Evolutionary conservation across 2,329 filamentous ascomycete species (phyloP).

Genomic region (Claviceps pazoutovae): DNA sequence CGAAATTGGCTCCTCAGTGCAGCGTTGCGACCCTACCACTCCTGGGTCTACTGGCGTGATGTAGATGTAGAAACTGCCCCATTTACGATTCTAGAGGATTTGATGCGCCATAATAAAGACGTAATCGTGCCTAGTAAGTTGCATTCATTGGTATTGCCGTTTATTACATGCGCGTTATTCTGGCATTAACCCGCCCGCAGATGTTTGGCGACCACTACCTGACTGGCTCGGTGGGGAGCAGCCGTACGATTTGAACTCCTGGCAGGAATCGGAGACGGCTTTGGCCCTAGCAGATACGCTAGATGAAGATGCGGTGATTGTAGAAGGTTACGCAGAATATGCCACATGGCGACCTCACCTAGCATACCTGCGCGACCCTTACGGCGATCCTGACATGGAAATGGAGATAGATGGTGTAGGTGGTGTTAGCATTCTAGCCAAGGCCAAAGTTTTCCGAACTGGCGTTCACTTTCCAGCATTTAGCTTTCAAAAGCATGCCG

Average conservation of each 20-base stretch:
- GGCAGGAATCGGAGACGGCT: slow-evolving; percentile 97
- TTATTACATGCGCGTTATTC: not conserved
- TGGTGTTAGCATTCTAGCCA: slow-evolving; percentile 92
- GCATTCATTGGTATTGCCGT: not conserved
- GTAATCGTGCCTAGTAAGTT: slow-evolving; percentile 92
- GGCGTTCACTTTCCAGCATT: slow-evolving; percentile 97
- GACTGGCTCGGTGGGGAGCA: slow-evolving; percentile 98
- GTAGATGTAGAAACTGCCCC: slow-evolving; percentile 96
- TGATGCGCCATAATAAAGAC: slow-evolving; percentile 98
- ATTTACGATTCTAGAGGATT: slow-evolving; percentile 88
- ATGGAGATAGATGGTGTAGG: slow-evolving; percentile 99
- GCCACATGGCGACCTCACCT: slow-evolving; percentile 96
- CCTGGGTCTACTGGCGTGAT: slow-evolving; percentile 99
- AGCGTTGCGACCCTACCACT: slow-evolving; percentile 84
- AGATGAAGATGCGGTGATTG: slow-evolving; percentile 96
- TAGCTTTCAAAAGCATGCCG: slow-evolving; percentile 95
- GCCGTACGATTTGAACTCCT: slow-evolving; percentile 95
- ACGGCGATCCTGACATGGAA: slow-evolving; percentile 96
- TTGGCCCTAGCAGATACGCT: slow-evolving; percentile 85
- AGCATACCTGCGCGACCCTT: slow-evolving; percentile 90
- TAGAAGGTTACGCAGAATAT: slow-evolving; percentile 97
- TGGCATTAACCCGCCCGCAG: slow-evolving; percentile 28
- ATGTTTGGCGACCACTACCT: slow-evolving; percentile 96
- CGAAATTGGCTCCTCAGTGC: slow-evolving; percentile 94
- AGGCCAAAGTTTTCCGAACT: slow-evolving; percentile 85